These are phyloP conservation scores for Candida broadrunensis DNA, from an alignment of 805 yeast genomes.

Conservation along the genomic window DNA sequence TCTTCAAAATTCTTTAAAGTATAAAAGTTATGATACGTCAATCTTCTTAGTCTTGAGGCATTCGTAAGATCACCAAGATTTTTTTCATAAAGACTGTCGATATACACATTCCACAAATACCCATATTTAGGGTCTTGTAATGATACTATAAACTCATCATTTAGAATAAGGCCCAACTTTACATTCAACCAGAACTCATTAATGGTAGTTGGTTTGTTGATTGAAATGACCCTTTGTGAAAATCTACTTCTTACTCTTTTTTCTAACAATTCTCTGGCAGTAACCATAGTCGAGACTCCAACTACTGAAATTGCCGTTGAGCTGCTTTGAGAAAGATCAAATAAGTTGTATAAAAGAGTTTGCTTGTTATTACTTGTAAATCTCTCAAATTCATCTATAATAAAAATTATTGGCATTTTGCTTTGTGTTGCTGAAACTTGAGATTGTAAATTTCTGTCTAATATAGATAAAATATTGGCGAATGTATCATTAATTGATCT, in stretches of 20 bases:
- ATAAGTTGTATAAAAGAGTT: conserved; percentile 79
- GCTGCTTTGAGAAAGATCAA: conserved; percentile 77
- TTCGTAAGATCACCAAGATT: not conserved
- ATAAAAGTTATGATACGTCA: conserved; percentile 42
- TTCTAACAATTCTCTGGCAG: conserved; percentile 77
- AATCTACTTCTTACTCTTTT: conserved; percentile 90
- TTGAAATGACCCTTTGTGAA: conserved; percentile 68
- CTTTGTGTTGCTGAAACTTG: conserved; percentile 5
- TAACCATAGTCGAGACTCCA: conserved; percentile 74
- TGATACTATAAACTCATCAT: conserved; percentile 10
- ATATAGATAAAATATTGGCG: conserved; percentile 50
- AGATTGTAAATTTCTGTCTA: conserved; percentile 34
- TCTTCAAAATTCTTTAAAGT: conserved; percentile 57
- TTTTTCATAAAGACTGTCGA: conserved; percentile 25
- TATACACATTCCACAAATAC: conserved; percentile 43
- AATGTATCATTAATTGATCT: conserved; percentile 60
- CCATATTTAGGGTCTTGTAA: conserved; percentile 20
- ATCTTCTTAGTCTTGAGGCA: conserved; percentile 11
- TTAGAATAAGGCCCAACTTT: conserved; percentile 31
- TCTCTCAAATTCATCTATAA: conserved; percentile 82
- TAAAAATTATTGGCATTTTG: conserved; percentile 62
- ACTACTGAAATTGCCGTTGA: conserved; percentile 74
- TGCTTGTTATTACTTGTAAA: conserved; percentile 75
- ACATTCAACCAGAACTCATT: conserved; percentile 53
- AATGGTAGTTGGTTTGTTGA: conserved; percentile 46